A percentile compares a stretch with the other conserved stretches of the same genome.
phyloP scores from a whole-genome alignment of 495 filamentous ascomycete genomes.

The Penicillium dipodomyicola region DNA sequence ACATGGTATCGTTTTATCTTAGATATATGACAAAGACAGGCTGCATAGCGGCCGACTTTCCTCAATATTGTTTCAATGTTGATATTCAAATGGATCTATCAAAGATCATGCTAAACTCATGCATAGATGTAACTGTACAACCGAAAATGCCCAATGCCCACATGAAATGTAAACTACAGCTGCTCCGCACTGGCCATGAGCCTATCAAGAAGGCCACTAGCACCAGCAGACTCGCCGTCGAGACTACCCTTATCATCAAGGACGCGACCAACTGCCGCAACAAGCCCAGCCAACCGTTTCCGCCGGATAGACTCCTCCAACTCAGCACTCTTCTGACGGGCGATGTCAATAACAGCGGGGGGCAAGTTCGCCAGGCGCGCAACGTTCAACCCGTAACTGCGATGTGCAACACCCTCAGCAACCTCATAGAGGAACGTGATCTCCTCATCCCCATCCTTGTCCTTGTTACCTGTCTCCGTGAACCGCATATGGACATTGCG shows the following conservation, averaged over 20 bases:
- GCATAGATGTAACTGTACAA: slow-evolving; percentile 13
- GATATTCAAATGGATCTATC: not conserved
- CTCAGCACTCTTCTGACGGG: slow-evolving; percentile 72
- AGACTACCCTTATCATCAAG: slow-evolving; percentile 29
- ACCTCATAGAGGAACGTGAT: slow-evolving; percentile 85
- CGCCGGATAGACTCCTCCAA: slow-evolving; percentile 71
- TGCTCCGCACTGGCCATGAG: slow-evolving; percentile 40
- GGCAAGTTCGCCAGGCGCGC: slow-evolving; percentile 84
- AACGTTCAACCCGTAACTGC: slow-evolving; percentile 92
- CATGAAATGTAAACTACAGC: slow-evolving; percentile 25
- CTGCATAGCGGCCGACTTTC: not conserved
- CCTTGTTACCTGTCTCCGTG: slow-evolving; percentile 46
- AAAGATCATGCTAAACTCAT: not conserved
- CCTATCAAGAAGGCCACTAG: slow-evolving; percentile 34
- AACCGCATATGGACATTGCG: slow-evolving; percentile 86
- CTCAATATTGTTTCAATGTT: not conserved
- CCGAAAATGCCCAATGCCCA: slow-evolving; percentile 1
- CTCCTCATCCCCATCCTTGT: slow-evolving; percentile 38
- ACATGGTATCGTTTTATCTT: not conserved
- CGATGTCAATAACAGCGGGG: slow-evolving; percentile 68
- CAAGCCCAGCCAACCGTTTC: slow-evolving; percentile 51
- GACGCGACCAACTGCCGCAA: slow-evolving; percentile 37
- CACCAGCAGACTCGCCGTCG: slow-evolving; percentile 7
- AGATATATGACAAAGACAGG: not conserved
- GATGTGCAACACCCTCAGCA: slow-evolving; percentile 83